Percentiles rank a stretch among this genome's conserved stretches.
These are phyloP conservation scores for Lipomyces chichibuensis DNA, from an alignment of 805 yeast species.

Conservation along the genomic window DNA sequence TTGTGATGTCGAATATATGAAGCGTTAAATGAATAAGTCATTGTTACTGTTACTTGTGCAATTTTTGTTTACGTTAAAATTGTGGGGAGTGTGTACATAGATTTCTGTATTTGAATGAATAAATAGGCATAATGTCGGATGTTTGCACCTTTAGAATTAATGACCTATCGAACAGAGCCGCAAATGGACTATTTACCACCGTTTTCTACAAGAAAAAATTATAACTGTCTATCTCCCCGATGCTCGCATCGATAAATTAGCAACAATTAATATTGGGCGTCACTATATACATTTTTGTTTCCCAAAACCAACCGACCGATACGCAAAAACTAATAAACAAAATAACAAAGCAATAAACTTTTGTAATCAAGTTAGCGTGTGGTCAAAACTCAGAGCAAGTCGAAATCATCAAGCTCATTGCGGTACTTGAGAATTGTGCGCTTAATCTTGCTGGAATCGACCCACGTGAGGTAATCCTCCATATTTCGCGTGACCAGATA, in stretches of 20 bases:
- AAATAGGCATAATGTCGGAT: too few relatives aligned
- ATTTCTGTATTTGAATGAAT: too few relatives aligned
- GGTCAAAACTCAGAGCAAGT: conserved; percentile 47
- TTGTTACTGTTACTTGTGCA: background rate
- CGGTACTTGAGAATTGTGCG: conserved; percentile 84
- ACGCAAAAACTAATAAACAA: background rate
- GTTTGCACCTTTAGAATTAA: too few relatives aligned
- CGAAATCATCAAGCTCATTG: conserved; percentile 65
- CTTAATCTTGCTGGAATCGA: conserved; percentile 92
- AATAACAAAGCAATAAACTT: background rate
- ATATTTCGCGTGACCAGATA: conserved; percentile 85
- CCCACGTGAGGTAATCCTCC: conserved; percentile 98
- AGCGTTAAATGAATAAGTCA: background rate
- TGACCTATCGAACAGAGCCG: too few relatives aligned
- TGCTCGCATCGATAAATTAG: background rate
- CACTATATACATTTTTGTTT: background rate
- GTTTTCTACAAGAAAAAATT: too few relatives aligned
- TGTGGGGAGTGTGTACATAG: background rate
- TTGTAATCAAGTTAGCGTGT: background rate
- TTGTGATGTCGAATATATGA: background rate
- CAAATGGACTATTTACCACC: too few relatives aligned
- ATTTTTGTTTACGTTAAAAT: background rate
- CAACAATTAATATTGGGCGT: background rate
- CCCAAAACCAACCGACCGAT: background rate
- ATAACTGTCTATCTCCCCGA: background rate